Evolutionary conservation across 2,329 filamentous ascomycete genomes (phyloP), one percentile per base, ranked within the genome.

Genomic region (Fusarium nurragi): DNA sequence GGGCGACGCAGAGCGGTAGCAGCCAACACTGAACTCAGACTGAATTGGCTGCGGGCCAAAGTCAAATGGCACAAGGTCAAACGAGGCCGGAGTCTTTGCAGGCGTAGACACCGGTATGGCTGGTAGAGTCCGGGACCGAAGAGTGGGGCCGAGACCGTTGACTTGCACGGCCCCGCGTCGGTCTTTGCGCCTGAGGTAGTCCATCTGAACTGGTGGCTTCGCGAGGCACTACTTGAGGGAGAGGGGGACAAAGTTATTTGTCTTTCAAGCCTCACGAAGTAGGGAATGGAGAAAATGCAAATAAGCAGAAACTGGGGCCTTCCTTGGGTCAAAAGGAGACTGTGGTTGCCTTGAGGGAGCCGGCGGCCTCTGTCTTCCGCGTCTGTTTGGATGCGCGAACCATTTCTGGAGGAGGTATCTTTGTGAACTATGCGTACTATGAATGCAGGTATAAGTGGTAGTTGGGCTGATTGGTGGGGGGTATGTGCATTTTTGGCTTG

Each of bases 71-170:
- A 16, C 9, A 43, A 40, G 30, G 11, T 41, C 18, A 4, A 46
- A 36, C 13, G 62, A 46, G n/a, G 19, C 12, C 14, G 34, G 19
- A n/a, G 36, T 18, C 25, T 56, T 60, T 16, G 45, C 28, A 18
- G 18, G 21, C 37, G 60, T 60, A 40, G 60, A 32, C 21, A 49
- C 50, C 19, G 61, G 41, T 32, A 43, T 25, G 45, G 43, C 48
- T 46, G 50, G 59, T 28, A 60, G 23, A 39, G 43, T 46, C 48
- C 58, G 58, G 38, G 44, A 57, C 52, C 37, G 57, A 34, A 32
- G 19, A 26, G 64, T 67, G 64, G 64, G 64, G 64, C 64, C 63
- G 63, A 38, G 23, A 39, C 41, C 40, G 37, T 48, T 47, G 22
- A 34, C 21, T 18, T 43, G 18, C 7, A 59, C 46, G 46, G 52